These are phyloP conservation scores for Telfairia occidentalis DNA, from an alignment of 331 rosid genomes.

Conservation along the genomic window DNA sequence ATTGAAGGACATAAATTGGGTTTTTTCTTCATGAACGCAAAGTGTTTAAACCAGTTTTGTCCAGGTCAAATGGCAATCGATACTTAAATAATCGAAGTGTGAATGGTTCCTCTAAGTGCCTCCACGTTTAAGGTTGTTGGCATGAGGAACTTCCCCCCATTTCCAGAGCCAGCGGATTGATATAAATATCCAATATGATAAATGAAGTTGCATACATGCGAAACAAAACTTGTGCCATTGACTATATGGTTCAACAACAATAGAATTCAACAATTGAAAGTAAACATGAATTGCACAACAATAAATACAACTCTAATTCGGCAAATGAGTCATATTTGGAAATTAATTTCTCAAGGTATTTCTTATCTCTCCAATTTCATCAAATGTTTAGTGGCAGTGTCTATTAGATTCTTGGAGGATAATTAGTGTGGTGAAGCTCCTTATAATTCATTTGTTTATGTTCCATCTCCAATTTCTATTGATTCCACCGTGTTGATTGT, in stretches of 20 bases:
- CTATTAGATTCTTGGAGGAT: background rate
- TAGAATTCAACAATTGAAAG: background rate
- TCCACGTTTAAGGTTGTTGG: background rate
- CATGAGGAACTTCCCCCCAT: background rate
- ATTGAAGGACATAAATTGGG: background rate
- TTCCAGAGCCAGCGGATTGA: background rate
- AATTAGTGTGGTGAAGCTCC: background rate
- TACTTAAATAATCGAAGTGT: background rate
- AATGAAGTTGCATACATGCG: background rate
- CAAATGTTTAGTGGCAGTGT: background rate
- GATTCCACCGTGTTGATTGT: background rate
- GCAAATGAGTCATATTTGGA: background rate
- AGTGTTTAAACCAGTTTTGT: background rate
- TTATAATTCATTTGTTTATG: background rate
- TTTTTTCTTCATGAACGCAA: background rate
- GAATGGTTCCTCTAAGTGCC: background rate
- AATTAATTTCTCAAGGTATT: background rate
- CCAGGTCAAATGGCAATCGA: background rate
- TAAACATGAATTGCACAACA: background rate
- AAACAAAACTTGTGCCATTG: background rate
- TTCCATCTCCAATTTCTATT: background rate
- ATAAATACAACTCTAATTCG: background rate
- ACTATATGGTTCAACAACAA: background rate
- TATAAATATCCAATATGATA: background rate
- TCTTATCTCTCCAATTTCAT: background rate